Evolutionary conservation across 495 filamentous ascomycete species (phyloP).

Genomic region (Neurospora sp.): DNA sequence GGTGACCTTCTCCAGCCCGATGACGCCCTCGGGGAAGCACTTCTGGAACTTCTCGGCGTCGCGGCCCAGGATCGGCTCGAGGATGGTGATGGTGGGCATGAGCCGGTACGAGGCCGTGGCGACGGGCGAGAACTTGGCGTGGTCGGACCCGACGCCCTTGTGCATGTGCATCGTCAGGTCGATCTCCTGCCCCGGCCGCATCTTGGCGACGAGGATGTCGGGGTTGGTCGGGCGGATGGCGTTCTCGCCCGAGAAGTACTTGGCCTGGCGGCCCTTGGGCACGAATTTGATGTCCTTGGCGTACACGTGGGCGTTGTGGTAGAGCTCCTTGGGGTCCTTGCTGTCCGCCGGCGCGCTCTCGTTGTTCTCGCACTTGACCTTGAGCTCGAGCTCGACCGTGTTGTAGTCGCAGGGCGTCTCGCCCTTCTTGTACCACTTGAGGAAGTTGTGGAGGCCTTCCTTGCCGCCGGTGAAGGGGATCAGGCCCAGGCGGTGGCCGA

Average conservation of each 20-base stretch:
- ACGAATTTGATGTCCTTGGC: constrained; percentile 68
- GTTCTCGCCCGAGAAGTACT: constrained; percentile 56
- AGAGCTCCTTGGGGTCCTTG: constrained; percentile 71
- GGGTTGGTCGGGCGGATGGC: constrained; percentile 71
- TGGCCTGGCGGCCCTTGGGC: constrained; percentile 60
- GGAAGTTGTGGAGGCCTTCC: constrained; percentile 57
- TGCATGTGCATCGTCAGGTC: constrained; percentile 76
- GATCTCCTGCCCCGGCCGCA: constrained; percentile 84
- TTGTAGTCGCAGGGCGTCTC: constrained; percentile 61
- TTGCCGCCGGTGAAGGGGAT: constrained; percentile 76
- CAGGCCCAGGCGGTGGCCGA: constrained; percentile 78
- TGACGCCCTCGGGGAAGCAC: constrained; percentile 88
- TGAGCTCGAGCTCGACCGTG: constrained; percentile 61
- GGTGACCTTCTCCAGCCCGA: constrained; percentile 65
- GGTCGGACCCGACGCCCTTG: constrained; percentile 89
- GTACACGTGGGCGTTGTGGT: constrained; percentile 79
- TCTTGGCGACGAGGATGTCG: constrained; percentile 88
- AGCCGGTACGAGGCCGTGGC: constrained; percentile 89
- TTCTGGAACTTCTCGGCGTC: constrained; percentile 82
- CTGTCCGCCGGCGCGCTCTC: constrained; percentile 55
- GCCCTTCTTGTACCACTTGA: constrained; percentile 60
- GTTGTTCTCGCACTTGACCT: constrained; percentile 70
- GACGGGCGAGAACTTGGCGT: constrained; percentile 96
- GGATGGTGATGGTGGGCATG: constrained; percentile 75
- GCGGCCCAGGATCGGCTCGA: constrained; percentile 67